A percentile compares a stretch with the other conserved stretches of the same genome.
These are phyloP conservation scores for Skeletonema costatum DNA, from an alignment of 108 stramenopile species.

Conservation along the genomic window DNA sequence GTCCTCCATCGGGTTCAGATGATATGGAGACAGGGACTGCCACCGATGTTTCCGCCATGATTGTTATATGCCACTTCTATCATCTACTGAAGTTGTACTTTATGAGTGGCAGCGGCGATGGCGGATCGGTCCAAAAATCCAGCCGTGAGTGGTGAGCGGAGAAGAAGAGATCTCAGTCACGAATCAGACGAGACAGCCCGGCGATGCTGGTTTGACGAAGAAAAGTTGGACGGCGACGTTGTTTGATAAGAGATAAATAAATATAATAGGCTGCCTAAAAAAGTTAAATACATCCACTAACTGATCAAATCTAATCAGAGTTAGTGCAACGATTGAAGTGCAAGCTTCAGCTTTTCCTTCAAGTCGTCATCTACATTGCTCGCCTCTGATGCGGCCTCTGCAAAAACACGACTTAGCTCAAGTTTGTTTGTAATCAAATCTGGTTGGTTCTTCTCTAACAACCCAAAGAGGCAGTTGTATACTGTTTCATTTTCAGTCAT, in stretches of 20 bases:
- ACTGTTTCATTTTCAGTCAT: constrained; percentile 96
- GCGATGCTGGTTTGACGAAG: too few relatives aligned
- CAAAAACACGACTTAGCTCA: constrained; percentile 73
- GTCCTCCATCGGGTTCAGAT: not conserved
- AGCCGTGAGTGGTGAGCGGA: too few relatives aligned
- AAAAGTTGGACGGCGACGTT: too few relatives aligned
- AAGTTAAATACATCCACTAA: not conserved
- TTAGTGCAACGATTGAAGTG: constrained; percentile 56
- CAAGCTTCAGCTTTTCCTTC: constrained; percentile 74
- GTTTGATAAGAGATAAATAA: too few relatives aligned
- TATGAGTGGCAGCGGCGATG: too few relatives aligned
- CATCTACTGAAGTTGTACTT: too few relatives aligned
- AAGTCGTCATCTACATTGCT: constrained; percentile 82
- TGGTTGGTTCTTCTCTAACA: constrained; percentile 86
- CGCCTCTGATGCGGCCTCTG: constrained; percentile 60
- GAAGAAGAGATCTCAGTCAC: too few relatives aligned
- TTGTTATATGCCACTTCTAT: not conserved
- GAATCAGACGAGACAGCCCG: too few relatives aligned
- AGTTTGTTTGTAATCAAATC: constrained; percentile 69
- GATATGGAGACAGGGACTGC: not conserved
- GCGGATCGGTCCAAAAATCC: too few relatives aligned
- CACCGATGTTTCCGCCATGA: not conserved
- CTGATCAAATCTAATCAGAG: not conserved
- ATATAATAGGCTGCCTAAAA: not conserved
- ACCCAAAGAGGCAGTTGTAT: constrained; percentile 89